Base-by-base conservation (phyloP, 768 basidiomycete genomes). In the Leccinum uliginosum region DNA sequence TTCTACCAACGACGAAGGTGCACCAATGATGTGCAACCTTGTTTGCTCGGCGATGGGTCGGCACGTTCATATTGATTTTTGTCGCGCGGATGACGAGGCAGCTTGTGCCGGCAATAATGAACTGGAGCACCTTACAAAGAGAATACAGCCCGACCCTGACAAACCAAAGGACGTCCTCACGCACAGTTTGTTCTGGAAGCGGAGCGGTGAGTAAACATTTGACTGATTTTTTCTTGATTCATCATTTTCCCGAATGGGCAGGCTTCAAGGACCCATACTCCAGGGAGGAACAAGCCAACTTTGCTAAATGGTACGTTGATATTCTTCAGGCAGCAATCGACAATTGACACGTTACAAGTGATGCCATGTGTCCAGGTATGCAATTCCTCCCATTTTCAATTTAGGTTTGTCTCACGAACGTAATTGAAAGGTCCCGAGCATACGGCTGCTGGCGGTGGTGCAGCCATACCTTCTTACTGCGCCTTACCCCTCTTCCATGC, bases 261-360 rank as follows among this genome's bases (percentile, higher is more conserved):
- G 83, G 80, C 10, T 85, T 85, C 71, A 83, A 78, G 73, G 83
- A 86, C 63, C 84, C 84, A 0, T 85, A 86, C 57, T 77, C 82
- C 21, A 74, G 74, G n/a, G 82, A 83, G 40, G 82, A 85, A 50
- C 80, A 80, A 60, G 51, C 72, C 1, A 76, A 77, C 48, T 86
- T 84, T 62, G 69, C 71, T 0, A 79, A 80, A 65, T 85, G 84
- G 81, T 81, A 62, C 47, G 76, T 40, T 3, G 8, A 0, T 23
- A 35, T n/a, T 1, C 23, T 29, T 27, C 40, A 46, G 5, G 23
- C 7, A 4, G 21, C n/a, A 40, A 52, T 21, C 6, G 6, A 47
- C 0, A 3, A 14, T 34, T 55, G 45, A 59, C 14, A 4, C 2
- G 19, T 54, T 7, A 45, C 32, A 14, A 82, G 81, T 56, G 81